Evolutionary conservation across 768 basidiomycete species (phyloP).

Genomic region (Fomitopsis serialis): DNA sequence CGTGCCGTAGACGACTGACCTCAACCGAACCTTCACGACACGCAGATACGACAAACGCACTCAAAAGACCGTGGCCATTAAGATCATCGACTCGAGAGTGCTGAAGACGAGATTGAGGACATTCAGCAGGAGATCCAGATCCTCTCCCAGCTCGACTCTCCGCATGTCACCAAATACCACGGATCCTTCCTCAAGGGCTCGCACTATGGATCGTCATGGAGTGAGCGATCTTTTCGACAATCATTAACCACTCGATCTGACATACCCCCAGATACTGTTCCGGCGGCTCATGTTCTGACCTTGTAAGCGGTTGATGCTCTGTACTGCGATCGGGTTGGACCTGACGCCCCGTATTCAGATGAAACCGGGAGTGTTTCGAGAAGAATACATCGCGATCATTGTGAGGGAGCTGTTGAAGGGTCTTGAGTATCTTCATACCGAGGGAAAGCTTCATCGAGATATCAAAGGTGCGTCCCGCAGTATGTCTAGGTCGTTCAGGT

Average conservation of each 20-base stretch:
- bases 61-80: conserved; percentile 96
- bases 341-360: conserved; percentile 47
- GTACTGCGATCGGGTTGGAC: background rate
- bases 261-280: conserved; percentile 74
- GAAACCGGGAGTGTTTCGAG: conserved; percentile 96
- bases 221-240: conserved; percentile 36
- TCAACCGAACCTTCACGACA: background rate
- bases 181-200: conserved; percentile 95
- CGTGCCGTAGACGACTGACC: background rate
- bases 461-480: conserved; percentile 71
- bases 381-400: conserved; percentile 99
- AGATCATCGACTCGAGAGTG: conserved; percentile 99
- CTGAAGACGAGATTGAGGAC: conserved; percentile 99
- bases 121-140: conserved; percentile 99
- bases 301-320: conserved; percentile 48
- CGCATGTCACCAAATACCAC: conserved; percentile 96
- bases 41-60: conserved; percentile 90
- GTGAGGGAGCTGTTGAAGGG: conserved; percentile 88
- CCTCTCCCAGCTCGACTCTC: conserved; percentile 91
- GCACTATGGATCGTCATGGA: conserved; percentile 99
- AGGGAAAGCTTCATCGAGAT: conserved; percentile 97
- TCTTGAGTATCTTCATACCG: conserved; percentile 90
- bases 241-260: conserved; percentile 1
- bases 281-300: conserved; percentile 95
- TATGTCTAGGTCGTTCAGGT: background rate